Evolutionary conservation across 2,329 filamentous ascomycete species (phyloP).

Genomic region (Stagonosporopsis rhizophila): DNA sequence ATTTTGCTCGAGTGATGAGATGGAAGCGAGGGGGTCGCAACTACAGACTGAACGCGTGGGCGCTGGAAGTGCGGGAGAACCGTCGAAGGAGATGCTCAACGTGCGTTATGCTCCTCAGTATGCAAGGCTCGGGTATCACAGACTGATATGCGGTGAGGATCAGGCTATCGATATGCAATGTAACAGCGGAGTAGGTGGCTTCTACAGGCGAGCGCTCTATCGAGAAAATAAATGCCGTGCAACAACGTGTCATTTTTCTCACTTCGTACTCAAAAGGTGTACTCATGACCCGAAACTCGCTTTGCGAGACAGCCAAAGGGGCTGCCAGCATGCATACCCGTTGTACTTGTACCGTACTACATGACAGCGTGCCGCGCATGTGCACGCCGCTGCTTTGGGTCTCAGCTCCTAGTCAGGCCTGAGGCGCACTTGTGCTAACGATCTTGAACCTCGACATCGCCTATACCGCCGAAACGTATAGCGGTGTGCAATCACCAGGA

Average conservation of each 20-base stretch:
- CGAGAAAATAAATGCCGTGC: conserved; percentile 1
- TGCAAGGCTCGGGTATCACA: conserved; percentile 12
- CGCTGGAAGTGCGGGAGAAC: conserved; percentile 15
- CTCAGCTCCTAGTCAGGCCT: conserved; percentile 8
- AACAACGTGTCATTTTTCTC: not conserved
- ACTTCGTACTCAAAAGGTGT: not conserved
- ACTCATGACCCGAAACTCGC: not conserved
- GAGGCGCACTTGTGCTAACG: conserved; percentile 2
- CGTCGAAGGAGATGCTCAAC: not conserved
- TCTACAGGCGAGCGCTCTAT: not conserved
- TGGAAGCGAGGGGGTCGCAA: not conserved
- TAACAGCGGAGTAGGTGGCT: not conserved
- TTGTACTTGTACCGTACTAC: conserved; percentile 10
- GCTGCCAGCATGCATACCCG: conserved; percentile 7
- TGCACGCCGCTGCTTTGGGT: conserved; percentile 15
- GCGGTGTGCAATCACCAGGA: not conserved
- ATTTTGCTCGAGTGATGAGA: conserved; percentile 6
- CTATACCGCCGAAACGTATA: not conserved
- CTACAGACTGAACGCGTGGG: conserved; percentile 7
- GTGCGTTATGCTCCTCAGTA: not conserved
- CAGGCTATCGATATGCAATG: conserved; percentile 12
- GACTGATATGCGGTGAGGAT: not conserved
- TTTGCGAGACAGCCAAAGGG: not conserved
- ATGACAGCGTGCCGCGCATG: conserved; percentile 17
- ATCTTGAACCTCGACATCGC: not conserved